Conservation (phyloP, 345 rosid species). For the Turnera subulata region DNA sequence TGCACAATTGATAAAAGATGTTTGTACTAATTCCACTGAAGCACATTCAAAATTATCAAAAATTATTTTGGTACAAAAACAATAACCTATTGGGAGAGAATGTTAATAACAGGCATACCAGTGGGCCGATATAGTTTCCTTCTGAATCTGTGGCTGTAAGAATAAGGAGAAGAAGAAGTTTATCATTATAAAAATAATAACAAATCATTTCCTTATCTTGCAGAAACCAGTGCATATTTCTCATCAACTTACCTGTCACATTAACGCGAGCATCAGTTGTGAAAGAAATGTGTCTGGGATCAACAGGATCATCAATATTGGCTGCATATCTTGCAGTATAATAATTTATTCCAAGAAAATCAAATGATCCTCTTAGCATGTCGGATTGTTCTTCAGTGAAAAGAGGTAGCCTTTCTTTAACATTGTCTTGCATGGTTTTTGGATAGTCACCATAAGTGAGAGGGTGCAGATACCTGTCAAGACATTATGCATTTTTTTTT, state of each 20-base stretch:
- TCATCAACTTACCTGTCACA: not conserved
- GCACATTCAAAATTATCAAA: no score
- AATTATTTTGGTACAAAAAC: no score
- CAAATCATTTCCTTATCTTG: not conserved
- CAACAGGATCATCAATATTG: not conserved
- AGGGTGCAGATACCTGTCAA: conserved; percentile 13
- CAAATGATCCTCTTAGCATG: conserved; percentile 8
- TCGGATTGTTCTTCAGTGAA: not conserved
- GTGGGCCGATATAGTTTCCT: no score
- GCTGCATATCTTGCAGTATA: conserved; percentile 11
- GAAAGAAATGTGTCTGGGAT: not conserved
- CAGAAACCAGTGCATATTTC: not conserved
- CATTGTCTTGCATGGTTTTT: not conserved
- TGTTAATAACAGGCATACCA: no score
- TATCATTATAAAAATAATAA: not conserved
- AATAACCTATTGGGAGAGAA: no score
- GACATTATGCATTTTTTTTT: not conserved
- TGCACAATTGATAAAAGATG: no score
- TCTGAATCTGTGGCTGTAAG: no score
- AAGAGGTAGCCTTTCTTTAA: conserved; percentile 1
- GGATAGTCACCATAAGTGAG: conserved; percentile 22
- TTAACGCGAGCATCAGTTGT: not conserved
- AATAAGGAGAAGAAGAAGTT: not conserved
- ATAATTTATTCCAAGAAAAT: conserved; percentile 13
- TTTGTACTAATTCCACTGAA: no score